Evolutionary conservation across 208 protist species (phyloP).

Genomic region (Leishmania lainsoni): DNA sequence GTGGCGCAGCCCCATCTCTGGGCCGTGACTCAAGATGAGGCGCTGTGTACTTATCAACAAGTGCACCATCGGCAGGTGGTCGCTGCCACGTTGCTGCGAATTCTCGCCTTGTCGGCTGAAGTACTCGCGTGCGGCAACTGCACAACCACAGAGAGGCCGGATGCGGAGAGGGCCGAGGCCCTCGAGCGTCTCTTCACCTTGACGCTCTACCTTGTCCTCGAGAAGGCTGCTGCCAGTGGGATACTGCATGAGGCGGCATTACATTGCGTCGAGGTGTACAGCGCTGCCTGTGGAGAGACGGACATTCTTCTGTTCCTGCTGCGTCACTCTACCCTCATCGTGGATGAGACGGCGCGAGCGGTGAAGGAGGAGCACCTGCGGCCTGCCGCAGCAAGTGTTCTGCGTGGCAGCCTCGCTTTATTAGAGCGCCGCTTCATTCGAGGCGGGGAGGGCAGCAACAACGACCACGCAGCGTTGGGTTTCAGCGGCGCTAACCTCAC

Average conservation of each 20-base stretch:
- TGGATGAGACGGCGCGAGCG: constrained; percentile 80
- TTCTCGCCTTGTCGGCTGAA: constrained; percentile 57
- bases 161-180: constrained; percentile 15
- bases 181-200: constrained; percentile 60
- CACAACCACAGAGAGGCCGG: not conserved
- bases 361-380: constrained; percentile 68
- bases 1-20: constrained; percentile 80
- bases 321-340: constrained; percentile 44
- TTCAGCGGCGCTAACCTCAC: constrained; percentile 13
- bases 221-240: constrained; percentile 72
- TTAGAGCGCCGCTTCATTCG: constrained; percentile 18
- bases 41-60: constrained; percentile 78
- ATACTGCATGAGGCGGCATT: constrained; percentile 67
- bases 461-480: not conserved
- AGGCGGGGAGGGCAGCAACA: not conserved
- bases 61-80: constrained; percentile 78
- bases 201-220: constrained; percentile 84
- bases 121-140: constrained; percentile 10
- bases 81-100: constrained; percentile 71
- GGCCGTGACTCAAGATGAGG: constrained; percentile 76
- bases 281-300: constrained; percentile 30
- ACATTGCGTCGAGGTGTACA: constrained; percentile 49
- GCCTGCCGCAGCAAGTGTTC: constrained; percentile 57
- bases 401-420: constrained; percentile 63
- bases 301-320: constrained; percentile 67